Evolutionary conservation across 164 flowering plant species (phyloP), one percentile per base, ranked within the genome.

Genomic region (Vitis rupestris): DNA sequence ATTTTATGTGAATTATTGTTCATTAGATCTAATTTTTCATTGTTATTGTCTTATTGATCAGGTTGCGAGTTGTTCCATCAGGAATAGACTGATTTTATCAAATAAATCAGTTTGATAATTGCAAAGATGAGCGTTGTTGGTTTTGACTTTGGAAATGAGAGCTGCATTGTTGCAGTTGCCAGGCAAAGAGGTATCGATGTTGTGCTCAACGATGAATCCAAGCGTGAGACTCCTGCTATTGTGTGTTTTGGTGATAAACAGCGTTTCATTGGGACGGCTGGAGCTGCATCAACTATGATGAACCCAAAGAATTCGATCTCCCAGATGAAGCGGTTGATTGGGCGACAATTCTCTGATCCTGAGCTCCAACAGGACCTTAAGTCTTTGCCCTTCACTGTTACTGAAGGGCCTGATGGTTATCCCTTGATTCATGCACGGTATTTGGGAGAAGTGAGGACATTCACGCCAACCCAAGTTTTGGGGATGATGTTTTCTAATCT

Each of bases 161-260:
- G 87, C 73, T 74, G 97, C 79, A 82, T 94, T 74, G 96, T 91
- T 63, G 98, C 96, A 31, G 98, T 94, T 70, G 98, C 97, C 8
- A 80, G 97, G 77, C 98, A 94, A 70, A 79, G 97, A 55, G 98
- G 97, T 11, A 94, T 94, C 27, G 98, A 94, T 75, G 98, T 93
- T 19, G 98, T 93, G 19, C 97, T 93, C n/a, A 93, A 93, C 53
- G 98, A 94, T 79, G 97, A 90, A 55, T 94, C 97, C 10, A 92
- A 94, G 74, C 83, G 98, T n/a, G 98, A 94, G 69, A 92, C 98
- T 15, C 98, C 98, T 2, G 92, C 98, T 5, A 54, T 94, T 63
- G 94, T 94, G 3, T 87, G 95, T 68, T 94, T 94, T 78, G 98
- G 97, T 7, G 98, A 92, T 27, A 94, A 94, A 80, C 98, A 94